Base-by-base conservation (phyloP, 306 rosid genomes). In the Dalbergia oliveri region DNA sequence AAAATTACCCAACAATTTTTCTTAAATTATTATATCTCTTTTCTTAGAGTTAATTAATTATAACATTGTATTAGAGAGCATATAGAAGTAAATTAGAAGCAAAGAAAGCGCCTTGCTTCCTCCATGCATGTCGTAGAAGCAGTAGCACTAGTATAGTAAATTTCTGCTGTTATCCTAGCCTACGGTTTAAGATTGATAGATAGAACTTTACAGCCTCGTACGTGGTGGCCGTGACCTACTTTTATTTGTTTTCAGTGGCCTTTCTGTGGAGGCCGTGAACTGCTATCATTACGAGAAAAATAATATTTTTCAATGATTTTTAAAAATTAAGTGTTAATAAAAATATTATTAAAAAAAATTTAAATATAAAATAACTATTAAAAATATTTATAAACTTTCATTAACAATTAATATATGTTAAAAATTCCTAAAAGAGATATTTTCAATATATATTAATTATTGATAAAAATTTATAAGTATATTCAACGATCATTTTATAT, bases 251-350 rank as follows among this genome's bases (percentile, higher is more conserved):
- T 58, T 53, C 34, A 12, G 62, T 76, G 66, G 43, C 72, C 54
- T 64, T 56, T 75, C 80, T 81, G 84, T 72, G 84, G 66, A 41
- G 83, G 74, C 64, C 68, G 75, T 63, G 86, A 75, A 76, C 68
- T 53, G 6, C 11, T 72, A n/a, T n/a, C n/a, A n/a, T n/a, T n/a
- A n/a, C n/a, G n/a, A n/a, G n/a, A n/a, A n/a, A n/a, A n/a, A n/a
- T n/a, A n/a, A n/a, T n/a, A n/a, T n/a, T n/a, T n/a, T n/a, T n/a
- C n/a, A n/a, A n/a, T n/a, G n/a, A n/a, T n/a, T n/a, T n/a, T n/a
- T n/a, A n/a, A n/a, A n/a, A n/a, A n/a, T n/a, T n/a, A n/a, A n/a
- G n/a, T n/a, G n/a, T n/a, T n/a, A n/a, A n/a, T n/a, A n/a, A n/a
- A n/a, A n/a, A n/a, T n/a, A n/a, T n/a, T n/a, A n/a, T n/a, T n/a